Evolutionary conservation across 108 stramenopile genomes (phyloP).

Genomic region (Cylindrotheca closterium): DNA sequence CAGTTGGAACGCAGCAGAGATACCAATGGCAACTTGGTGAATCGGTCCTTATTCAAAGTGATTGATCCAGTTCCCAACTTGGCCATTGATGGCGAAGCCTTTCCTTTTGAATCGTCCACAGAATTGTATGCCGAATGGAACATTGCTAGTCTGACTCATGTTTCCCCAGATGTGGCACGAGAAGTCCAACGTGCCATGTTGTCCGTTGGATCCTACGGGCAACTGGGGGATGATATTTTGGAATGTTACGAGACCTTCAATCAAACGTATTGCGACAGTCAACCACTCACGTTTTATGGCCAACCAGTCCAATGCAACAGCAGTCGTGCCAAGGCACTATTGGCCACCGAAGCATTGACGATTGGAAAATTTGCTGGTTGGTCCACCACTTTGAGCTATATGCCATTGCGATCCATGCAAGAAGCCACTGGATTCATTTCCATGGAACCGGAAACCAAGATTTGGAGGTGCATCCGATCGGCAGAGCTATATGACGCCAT

Average conservation of each 20-base stretch:
- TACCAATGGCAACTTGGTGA: constrained; percentile 4
- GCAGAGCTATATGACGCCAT: constrained; percentile 32
- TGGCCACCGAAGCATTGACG: constrained; percentile 1
- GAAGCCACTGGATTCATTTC: constrained; percentile 37
- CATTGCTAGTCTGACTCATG: constrained; percentile 33
- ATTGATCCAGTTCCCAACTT: constrained; percentile 15
- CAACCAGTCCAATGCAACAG: constrained; percentile 10
- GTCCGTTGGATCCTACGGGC: constrained; percentile 18
- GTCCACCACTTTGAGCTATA: constrained; percentile 32
- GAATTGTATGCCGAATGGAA: constrained; percentile 43
- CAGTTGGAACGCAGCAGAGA: constrained; percentile 28
- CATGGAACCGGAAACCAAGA: constrained; percentile 7
- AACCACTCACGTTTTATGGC: not conserved
- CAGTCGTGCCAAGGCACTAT: constrained; percentile 4
- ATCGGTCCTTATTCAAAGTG: constrained; percentile 1
- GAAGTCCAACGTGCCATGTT: constrained; percentile 35
- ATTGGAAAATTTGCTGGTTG: constrained; percentile 36
- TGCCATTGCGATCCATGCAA: constrained; percentile 46
- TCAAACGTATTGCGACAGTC: not conserved
- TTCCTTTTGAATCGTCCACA: constrained; percentile 38
- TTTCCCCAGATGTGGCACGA: constrained; percentile 10
- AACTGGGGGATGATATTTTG: constrained; percentile 8
- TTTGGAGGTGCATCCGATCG: constrained; percentile 28
- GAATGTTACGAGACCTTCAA: constrained; percentile 14
- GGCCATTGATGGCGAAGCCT: constrained; percentile 33